Evolutionary conservation across 108 stramenopile genomes (phyloP), one percentile per base, ranked within the genome.

Genomic region (Mayamaea pseudoterrestris): DNA sequence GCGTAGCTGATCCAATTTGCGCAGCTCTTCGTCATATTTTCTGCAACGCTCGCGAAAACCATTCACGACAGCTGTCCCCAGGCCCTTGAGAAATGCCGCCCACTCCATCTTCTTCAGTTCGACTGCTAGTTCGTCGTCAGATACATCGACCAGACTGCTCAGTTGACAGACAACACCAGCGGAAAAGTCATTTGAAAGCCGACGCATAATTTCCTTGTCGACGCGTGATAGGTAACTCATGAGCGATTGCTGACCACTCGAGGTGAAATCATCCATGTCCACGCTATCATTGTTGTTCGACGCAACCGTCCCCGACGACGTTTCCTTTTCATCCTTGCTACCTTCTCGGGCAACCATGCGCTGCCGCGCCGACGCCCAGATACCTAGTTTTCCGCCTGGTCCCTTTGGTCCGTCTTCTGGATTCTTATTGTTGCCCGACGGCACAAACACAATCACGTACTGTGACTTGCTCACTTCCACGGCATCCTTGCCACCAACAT

Each of bases 381-480:
- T 27, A 21, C 21, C 3, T 3, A 21, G 14, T 44, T 26, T 22
- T 3, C 18, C 44, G 21, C 44, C 44, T 5, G 23, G 2, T 7
- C 13, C 16, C 13, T 9, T 11, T 4, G 21, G 23, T 5, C 22
- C 44, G 24, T 22, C 21, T 21, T 18, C 22, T 31, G 27, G 8
- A 6, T 6, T 34, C 27, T 28, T 29, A 9, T 42, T 50, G 9
- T 22, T 3, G 12, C 64, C 59, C 27, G 47, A 49, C 1, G 84
- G 84, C 12, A 87, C 69, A 47, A 71, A 74, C 14, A 87, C 78
- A 39, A 87, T 74, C 20, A 87, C 41, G 41, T 71, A 82, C 35
- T 76, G 51, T 8, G 55, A 44, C n/a, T 59, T 65, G 46, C 65
- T 54, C 2, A 40, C 49, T 17, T 51, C 49, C 46, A 21, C 12